Evolutionary conservation across 2,329 filamentous ascomycete species (phyloP), one percentile per base, ranked within the genome.

Genomic region (Xylariaceae sp.): DNA sequence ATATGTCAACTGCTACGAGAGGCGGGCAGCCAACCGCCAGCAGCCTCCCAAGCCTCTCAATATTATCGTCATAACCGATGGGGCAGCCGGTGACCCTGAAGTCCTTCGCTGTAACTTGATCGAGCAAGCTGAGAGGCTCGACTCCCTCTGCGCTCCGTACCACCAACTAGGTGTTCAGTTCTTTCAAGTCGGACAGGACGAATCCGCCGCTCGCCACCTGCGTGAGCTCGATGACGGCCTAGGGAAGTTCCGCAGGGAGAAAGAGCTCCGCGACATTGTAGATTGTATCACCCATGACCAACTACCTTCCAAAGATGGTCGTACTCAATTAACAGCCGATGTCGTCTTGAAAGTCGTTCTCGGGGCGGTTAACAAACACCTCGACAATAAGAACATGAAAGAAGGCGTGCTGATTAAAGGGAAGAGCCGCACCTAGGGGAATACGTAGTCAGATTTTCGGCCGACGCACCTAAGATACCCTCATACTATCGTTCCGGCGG

Each of bases 111-210:
- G 49, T 12, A 46, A 87, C 23, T 86, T 98, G 44, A 78, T 91
- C 36, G 73, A 75, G 3, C 79, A 84, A 1, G 94, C 92, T 0
- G 82, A 81, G 72, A 87, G 85, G 68, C 83, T 98, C 28, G 89
- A 95, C 68, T 74, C 74, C 48, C 72, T 89, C 6, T 81, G 87
- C 7, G 92, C 92, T 0, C 86, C 88, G 3, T 82, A 87, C 1
- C 90, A 90, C 79, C 95, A 98, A 76, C 79, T 97, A 7, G 94
- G 94, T 29, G 86, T 98, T 54, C 94, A 98, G 73, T 98, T 98
- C 78, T 96, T 98, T 79, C 94, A 97, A 75, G 90, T 98, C 40
- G 94, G 95, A 54, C 81, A 84, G 46, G 91, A 96, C 65, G 69
- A 76, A 0, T 77, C 74, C 0, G 94, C 93, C 0, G 79, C 81